Evolutionary conservation across 768 basidiomycete species (phyloP).

Genomic region (Trametes gibbosa): DNA sequence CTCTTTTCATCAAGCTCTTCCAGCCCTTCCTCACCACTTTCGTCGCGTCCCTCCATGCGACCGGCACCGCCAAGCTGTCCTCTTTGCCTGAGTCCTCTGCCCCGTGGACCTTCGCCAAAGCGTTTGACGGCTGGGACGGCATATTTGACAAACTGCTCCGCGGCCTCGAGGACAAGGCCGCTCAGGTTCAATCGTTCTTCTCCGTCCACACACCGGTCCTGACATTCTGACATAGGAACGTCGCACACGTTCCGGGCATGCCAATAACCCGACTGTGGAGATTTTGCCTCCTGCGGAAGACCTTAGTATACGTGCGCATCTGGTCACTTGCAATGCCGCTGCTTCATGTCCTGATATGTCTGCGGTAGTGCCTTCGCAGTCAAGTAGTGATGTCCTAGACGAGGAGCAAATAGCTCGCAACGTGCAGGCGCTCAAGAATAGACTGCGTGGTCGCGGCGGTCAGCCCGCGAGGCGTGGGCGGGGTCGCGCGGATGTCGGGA

Average conservation of each 20-base stretch:
- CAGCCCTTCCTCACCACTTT: conserved; percentile 81
- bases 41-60: conserved; percentile 75
- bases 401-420: conserved; percentile 92
- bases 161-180: conserved; percentile 72
- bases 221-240: conserved; percentile 53
- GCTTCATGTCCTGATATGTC: background rate
- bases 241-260: conserved; percentile 55
- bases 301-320: background rate
- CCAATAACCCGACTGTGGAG: conserved; percentile 35
- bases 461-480: conserved; percentile 50
- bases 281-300: conserved; percentile 52
- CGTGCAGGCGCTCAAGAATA: conserved; percentile 84
- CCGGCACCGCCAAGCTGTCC: conserved; percentile 42
- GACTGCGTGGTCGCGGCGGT: conserved; percentile 74
- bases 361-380: conserved; percentile 44
- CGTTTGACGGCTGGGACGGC: conserved; percentile 78
- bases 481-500: conserved; percentile 48
- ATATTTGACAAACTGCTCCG: conserved; percentile 75
- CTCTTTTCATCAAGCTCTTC: conserved; percentile 84
- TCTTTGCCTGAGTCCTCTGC: conserved; percentile 36
- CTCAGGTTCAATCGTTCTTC: conserved; percentile 44
- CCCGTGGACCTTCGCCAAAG: conserved; percentile 67
- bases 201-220: background rate
- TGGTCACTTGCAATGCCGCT: background rate
- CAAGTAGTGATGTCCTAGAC: conserved; percentile 56